phyloP scores from a whole-genome alignment of 2,329 filamentous ascomycete species.

The Fusarium praegraminearum region DNA sequence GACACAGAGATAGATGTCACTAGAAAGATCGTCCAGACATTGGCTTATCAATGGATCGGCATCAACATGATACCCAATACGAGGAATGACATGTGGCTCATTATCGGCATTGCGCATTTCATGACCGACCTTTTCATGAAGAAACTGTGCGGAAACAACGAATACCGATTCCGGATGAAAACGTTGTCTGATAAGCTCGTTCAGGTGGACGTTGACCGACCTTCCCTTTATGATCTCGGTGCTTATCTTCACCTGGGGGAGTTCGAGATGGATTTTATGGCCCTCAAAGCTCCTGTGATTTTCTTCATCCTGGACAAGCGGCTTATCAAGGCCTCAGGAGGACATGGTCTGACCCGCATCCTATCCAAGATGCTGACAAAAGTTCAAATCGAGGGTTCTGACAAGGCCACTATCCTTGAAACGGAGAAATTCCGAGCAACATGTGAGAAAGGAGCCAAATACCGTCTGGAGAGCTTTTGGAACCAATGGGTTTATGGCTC shows the following conservation, averaged over 20 bases:
- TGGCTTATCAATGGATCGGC: conserved; percentile 94
- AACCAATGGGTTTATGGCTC: conserved; percentile 91
- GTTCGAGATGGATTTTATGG: conserved; percentile 90
- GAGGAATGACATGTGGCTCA: conserved; percentile 86
- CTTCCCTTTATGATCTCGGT: conserved; percentile 85
- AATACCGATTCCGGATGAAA: conserved; percentile 92
- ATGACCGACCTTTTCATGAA: conserved; percentile 96
- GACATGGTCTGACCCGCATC: conserved; percentile 86
- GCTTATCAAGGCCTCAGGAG: conserved; percentile 83
- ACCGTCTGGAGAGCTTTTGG: conserved; percentile 90
- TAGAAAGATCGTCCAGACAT: conserved; percentile 81
- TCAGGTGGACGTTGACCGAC: conserved; percentile 82
- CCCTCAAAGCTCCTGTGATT: conserved; percentile 88
- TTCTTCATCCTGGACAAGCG: conserved; percentile 94
- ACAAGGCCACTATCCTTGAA: conserved; percentile 78
- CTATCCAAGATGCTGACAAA: conserved; percentile 88
- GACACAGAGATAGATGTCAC: conserved; percentile 87
- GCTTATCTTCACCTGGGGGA: conserved; percentile 81
- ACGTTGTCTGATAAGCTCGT: conserved; percentile 83
- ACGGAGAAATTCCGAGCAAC: conserved; percentile 81
- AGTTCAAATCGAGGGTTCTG: conserved; percentile 74
- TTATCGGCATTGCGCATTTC: conserved; percentile 90
- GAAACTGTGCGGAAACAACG: conserved; percentile 91
- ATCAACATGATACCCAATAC: conserved; percentile 90
- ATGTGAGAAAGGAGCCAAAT: conserved; percentile 90